phyloP scores from a whole-genome alignment of 2,329 filamentous ascomycete species.

The Sporothrix mexicana region DNA sequence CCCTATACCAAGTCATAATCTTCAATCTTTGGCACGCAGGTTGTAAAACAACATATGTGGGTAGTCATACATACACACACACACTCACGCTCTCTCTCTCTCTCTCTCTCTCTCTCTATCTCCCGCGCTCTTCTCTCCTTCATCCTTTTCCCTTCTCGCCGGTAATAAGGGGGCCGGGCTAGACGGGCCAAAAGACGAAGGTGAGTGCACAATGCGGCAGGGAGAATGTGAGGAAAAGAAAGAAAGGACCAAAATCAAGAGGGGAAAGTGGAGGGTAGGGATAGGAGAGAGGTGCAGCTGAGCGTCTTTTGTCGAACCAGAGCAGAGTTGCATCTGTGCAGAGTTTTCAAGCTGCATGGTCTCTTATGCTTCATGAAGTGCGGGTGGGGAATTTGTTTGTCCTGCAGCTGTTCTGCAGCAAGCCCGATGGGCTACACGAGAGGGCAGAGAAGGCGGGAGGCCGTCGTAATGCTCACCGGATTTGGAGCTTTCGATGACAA shows the following conservation, averaged over 20 bases:
- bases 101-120: too few species aligned
- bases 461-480: background rate
- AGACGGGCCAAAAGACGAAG: too few species aligned
- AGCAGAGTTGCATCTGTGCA: conserved; percentile 26
- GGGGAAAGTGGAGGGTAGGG: background rate
- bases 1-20: too few species aligned
- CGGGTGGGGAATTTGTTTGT: background rate
- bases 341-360: conserved; percentile 24
- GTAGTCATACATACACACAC: too few species aligned
- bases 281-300: background rate
- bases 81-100: too few species aligned
- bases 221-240: background rate
- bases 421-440: background rate
- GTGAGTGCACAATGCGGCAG: too few species aligned
- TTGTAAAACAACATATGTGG: too few species aligned
- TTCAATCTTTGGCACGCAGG: too few species aligned
- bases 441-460: background rate
- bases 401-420: conserved; percentile 23
- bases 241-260: background rate
- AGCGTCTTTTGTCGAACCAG: background rate
- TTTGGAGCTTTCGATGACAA: background rate
- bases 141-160: too few species aligned
- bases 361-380: background rate
- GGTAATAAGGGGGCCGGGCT: too few species aligned
- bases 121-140: too few species aligned